A percentile compares a stretch with the other conserved stretches of the same genome.
Conservation (phyloP, 1,284 basidiomycete species). For the Trametes pubescens region DNA sequence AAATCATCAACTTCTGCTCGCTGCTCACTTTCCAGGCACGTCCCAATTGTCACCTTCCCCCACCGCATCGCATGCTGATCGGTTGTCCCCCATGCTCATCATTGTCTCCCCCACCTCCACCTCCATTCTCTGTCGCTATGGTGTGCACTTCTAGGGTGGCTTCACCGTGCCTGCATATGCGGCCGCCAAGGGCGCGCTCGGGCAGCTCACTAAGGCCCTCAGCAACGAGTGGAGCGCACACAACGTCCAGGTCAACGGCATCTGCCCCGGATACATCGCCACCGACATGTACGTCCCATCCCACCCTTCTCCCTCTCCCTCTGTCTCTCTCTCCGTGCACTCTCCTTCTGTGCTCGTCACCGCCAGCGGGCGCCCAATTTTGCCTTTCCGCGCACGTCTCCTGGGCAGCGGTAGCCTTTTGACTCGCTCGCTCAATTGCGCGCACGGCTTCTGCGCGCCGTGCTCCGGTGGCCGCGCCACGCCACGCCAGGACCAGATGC, state of each 20-base stretch:
- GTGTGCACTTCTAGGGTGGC: conserved; percentile 56
- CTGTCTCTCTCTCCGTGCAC: background rate
- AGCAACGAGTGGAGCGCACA: conserved; percentile 81
- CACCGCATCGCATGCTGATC: conserved; percentile 8
- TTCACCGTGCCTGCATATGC: conserved; percentile 92
- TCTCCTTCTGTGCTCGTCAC: background rate
- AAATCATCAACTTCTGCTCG: conserved; percentile 86
- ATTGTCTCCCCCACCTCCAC: background rate
- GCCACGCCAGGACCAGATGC: background rate
- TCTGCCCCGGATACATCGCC: conserved; percentile 92
- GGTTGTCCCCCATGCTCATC: background rate
- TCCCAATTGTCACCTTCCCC: conserved; percentile 10
- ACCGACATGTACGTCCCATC: conserved; percentile 75
- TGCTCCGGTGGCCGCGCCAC: conserved; percentile 8
- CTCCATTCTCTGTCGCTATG: conserved; percentile 2
- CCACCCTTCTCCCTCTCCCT: background rate
- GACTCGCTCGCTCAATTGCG: conserved; percentile 10
- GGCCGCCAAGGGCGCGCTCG: conserved; percentile 88
- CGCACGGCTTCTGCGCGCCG: conserved; percentile 12
- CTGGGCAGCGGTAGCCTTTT: conserved; percentile 29
- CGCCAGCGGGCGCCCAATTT: conserved; percentile 17
- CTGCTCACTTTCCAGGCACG: conserved; percentile 74
- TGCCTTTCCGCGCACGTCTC: conserved; percentile 27
- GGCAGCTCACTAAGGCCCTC: conserved; percentile 83
- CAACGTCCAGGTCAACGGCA: conserved; percentile 91